These are phyloP conservation scores for Chrysoporthe cubensis DNA, from an alignment of 2,329 filamentous ascomycete genomes.

Conservation along the genomic window DNA sequence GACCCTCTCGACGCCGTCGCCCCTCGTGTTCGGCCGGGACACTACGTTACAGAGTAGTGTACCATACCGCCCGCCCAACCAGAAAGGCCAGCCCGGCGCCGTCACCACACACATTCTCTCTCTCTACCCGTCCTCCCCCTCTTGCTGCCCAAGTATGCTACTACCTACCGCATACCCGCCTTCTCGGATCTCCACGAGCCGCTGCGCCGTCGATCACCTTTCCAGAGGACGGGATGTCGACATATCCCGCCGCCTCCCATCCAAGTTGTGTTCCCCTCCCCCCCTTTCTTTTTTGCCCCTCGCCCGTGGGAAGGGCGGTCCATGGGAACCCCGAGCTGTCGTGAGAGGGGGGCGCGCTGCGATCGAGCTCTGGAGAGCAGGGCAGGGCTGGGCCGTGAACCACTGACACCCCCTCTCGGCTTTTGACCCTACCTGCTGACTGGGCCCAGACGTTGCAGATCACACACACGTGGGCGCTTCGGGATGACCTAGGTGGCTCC, in stretches of 20 bases:
- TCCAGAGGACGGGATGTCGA: neutral
- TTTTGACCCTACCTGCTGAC: neutral
- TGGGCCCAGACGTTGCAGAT: neutral
- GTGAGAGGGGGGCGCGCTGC: neutral
- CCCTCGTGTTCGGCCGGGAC: neutral
- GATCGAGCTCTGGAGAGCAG: neutral
- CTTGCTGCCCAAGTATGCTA: neutral
- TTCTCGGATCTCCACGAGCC: neutral
- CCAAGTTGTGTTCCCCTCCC: neutral
- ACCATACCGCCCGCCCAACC: neutral
- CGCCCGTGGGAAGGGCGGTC: no score
- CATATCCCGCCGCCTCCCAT: neutral
- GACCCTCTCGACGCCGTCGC: neutral
- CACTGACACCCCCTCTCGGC: neutral
- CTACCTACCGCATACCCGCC: neutral
- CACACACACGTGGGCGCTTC: constrained; percentile 6
- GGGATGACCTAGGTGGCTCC: neutral
- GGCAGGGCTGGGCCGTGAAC: neutral
- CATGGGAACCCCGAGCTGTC: no score
- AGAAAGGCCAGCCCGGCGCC: neutral
- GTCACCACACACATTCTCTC: neutral
- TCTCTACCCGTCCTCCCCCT: neutral
- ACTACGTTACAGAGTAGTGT: neutral
- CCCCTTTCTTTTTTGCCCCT: neutral
- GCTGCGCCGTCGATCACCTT: neutral